Evolutionary conservation across 352 stramenopile genomes (phyloP), one percentile per base, ranked within the genome.

Genomic region (Saprolegnia parasitica): DNA sequence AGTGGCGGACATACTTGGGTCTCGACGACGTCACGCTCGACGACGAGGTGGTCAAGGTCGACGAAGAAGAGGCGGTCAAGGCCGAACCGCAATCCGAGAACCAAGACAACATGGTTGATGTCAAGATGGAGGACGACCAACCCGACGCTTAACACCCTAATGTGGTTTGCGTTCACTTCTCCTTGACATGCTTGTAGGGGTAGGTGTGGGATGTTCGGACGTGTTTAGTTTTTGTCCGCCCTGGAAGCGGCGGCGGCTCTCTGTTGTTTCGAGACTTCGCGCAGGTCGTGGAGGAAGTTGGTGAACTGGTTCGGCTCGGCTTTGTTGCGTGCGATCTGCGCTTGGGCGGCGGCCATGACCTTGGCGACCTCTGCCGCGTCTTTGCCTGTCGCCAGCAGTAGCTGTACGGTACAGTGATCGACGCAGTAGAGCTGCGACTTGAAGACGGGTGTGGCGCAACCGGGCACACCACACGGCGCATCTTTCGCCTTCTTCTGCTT

Each of bases 1-100:
- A 61, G 3, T 70, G 63, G 63, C 63, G 63, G n/a, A 26, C 63
- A 5, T 39, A 70, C 46, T 54, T 68, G 37, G 1, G 56, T 8
- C 50, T 68, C 56, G 11, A 65, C 11, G 37, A 29, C 18, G 35
- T 32, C 23, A 9, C 5, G 29, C 32, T 39, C 58, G 26, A 42
- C n/a, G 39, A 40, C 4, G 40, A n/a, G 39, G 40, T 49, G 42
- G n/a, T 52, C 58, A 54, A 67, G 20, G 18, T 4, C 4, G 56
- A 65, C 24, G 23, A 62, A n/a, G 55, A 8, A 20, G 10, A n/a
- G n/a, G n/a, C n/a, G 10, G 42, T 35, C 29, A 35, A 35, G 29
- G 29, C 2, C 29, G 29, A 35, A 35, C 29, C 29, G 29, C 29
- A 49, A n/a, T 4, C 42, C 42, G 42, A 49, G n/a, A 21, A 37